Evolutionary conservation across 805 yeast genomes (phyloP).

Genomic region (Metahyphopichia silvanorum): DNA sequence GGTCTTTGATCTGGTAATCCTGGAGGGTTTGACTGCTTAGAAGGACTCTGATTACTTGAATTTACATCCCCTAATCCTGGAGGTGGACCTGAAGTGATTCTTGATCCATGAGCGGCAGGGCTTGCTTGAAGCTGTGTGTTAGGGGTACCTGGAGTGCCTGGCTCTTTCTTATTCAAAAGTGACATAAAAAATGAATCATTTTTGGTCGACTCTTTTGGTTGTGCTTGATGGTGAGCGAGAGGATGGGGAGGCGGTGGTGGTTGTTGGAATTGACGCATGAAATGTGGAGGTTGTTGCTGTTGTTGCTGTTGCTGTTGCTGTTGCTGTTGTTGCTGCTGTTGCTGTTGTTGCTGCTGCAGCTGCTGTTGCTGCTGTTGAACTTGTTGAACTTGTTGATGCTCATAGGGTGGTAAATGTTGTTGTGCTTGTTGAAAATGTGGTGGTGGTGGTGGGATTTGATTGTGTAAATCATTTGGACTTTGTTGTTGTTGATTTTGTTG

Average conservation of each 20-base stretch:
- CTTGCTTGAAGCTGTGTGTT: not conserved
- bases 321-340: constrained; percentile 5
- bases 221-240: constrained; percentile 5
- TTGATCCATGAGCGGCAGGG: constrained; percentile 7
- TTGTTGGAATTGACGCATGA: constrained; percentile 9
- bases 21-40: constrained; percentile 12
- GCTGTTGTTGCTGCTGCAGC: constrained; percentile 6
- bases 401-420: not conserved
- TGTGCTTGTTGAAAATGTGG: not conserved
- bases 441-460: not conserved
- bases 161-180: constrained; percentile 34
- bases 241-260: constrained; percentile 16
- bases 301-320: constrained; percentile 11
- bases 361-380: constrained; percentile 1
- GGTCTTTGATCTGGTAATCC: constrained; percentile 9
- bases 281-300: constrained; percentile 7
- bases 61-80: constrained; percentile 12
- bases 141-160: constrained; percentile 2
- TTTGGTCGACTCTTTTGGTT: constrained; percentile 3
- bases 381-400: not conserved
- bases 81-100: constrained; percentile 15
- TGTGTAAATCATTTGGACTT: no score
- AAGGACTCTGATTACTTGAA: no score
- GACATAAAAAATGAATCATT: constrained; percentile 48
- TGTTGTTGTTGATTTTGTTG: not conserved